Conservation (phyloP, 176 grass and related monocot species). For the Cocos nucifera region DNA sequence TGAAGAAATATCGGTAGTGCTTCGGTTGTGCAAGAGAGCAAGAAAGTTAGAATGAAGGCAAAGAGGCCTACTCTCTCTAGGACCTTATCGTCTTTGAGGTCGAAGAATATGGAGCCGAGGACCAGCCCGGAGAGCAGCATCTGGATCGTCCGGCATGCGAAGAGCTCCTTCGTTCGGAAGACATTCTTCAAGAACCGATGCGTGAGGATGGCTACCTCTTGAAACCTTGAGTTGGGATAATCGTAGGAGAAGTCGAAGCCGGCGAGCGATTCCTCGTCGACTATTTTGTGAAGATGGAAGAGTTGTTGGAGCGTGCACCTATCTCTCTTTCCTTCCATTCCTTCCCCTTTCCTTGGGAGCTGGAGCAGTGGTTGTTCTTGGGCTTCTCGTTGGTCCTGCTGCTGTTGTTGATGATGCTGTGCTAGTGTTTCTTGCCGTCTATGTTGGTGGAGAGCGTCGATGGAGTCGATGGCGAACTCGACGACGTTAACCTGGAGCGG, state of each 20-base stretch:
- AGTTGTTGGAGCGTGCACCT: slow-evolving; percentile 72
- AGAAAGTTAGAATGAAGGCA: background rate
- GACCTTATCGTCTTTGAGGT: slow-evolving; percentile 48
- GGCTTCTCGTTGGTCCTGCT: slow-evolving; percentile 8
- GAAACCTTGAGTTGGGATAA: slow-evolving; percentile 36
- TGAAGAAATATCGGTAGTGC: slow-evolving; percentile 5
- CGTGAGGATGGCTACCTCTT: slow-evolving; percentile 51
- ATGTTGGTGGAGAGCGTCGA: slow-evolving; percentile 28
- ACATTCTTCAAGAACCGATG: slow-evolving; percentile 63
- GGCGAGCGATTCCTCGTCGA: slow-evolving; percentile 30
- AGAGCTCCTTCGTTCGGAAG: slow-evolving; percentile 53
- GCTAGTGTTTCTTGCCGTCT: no score
- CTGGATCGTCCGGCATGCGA: slow-evolving; percentile 49
- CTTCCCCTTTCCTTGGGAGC: background rate
- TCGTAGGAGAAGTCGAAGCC: background rate
- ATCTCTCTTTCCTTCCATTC: slow-evolving; percentile 18
- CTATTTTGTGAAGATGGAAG: slow-evolving; percentile 54
- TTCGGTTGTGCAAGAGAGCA: background rate
- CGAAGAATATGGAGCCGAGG: slow-evolving; percentile 66
- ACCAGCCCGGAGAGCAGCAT: slow-evolving; percentile 49
- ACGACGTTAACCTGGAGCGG: slow-evolving; percentile 49
- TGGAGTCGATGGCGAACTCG: slow-evolving; percentile 63
- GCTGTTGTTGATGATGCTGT: background rate
- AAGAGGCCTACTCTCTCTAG: slow-evolving; percentile 43
- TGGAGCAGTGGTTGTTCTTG: background rate